phyloP scores from a whole-genome alignment of 768 basidiomycete species.

The Crepidotus variabilis region DNA sequence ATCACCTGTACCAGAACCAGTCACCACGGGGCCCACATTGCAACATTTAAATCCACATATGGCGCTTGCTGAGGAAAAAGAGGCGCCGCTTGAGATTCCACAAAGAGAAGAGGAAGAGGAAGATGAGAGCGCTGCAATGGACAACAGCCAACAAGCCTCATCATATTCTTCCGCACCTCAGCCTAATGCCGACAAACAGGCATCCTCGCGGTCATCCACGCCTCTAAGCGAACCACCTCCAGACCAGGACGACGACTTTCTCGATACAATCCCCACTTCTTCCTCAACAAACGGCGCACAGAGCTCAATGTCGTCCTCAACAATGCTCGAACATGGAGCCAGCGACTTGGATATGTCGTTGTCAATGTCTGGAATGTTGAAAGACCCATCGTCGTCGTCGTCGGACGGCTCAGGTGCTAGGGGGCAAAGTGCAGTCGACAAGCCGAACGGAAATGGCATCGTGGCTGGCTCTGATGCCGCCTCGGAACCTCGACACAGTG shows the following conservation, averaged over 20 bases:
- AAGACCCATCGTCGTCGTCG: background rate
- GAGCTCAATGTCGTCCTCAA: constrained; percentile 1
- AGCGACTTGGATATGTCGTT: background rate
- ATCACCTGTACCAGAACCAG: constrained; percentile 3
- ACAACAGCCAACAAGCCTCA: constrained; percentile 4
- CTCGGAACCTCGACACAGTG: background rate
- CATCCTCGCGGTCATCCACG: constrained; percentile 54
- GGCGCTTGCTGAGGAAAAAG: constrained; percentile 26
- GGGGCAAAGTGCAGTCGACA: background rate
- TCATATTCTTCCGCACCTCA: constrained; percentile 4
- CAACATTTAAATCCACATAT: constrained; percentile 13
- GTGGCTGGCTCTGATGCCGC: background rate
- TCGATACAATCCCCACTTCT: constrained; percentile 13
- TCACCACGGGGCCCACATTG: background rate
- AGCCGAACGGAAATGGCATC: background rate
- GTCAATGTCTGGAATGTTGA: background rate
- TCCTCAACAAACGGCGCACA: too few species aligned
- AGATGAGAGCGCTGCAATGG: constrained; percentile 22
- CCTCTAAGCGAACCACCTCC: constrained; percentile 74
- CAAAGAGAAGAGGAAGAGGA: constrained; percentile 34
- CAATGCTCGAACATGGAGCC: background rate
- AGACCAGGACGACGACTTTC: constrained; percentile 34
- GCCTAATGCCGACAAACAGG: constrained; percentile 18
- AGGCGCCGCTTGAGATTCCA: constrained; percentile 27
- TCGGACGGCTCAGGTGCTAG: background rate